Evolutionary conservation across 352 stramenopile species (phyloP).

Genomic region (Blastocystis sp.): DNA sequence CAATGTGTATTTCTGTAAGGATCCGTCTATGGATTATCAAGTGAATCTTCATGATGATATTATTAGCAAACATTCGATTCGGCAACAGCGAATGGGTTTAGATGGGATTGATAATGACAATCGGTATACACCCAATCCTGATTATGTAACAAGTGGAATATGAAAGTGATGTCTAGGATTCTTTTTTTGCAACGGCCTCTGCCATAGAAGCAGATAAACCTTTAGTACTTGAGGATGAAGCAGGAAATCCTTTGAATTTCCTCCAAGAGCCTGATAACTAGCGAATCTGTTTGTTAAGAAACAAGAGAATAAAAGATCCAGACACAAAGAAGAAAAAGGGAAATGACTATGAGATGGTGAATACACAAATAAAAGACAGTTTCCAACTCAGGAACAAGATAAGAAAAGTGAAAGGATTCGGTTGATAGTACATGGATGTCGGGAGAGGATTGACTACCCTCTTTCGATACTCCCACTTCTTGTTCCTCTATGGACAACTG

Average conservation of each 20-base stretch:
- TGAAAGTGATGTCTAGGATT: background rate
- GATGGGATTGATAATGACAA: conserved; percentile 59
- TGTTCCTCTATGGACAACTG: background rate
- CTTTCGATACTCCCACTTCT: background rate
- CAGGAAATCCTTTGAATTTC: conserved; percentile 40
- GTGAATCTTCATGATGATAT: conserved; percentile 49
- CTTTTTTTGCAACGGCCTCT: conserved; percentile 32
- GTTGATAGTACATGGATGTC: background rate
- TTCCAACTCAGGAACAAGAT: background rate
- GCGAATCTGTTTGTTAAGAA: conserved; percentile 30
- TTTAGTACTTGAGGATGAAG: background rate
- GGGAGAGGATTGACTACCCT: background rate
- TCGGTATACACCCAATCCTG: conserved; percentile 10
- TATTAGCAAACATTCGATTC: conserved; percentile 52
- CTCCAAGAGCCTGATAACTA: conserved; percentile 40
- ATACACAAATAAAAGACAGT: background rate
- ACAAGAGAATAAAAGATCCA: background rate
- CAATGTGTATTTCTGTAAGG: conserved; percentile 5
- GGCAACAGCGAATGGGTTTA: conserved; percentile 55
- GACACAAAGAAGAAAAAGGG: background rate
- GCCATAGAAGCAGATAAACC: conserved; percentile 8
- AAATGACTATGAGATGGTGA: background rate
- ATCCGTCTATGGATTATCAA: conserved; percentile 54
- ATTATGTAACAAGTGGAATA: background rate
- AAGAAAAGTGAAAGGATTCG: background rate